A percentile compares a stretch with the other conserved stretches of the same genome.
These are phyloP conservation scores for Podospora pseudoanserina DNA, from an alignment of 495 filamentous ascomycete species.

Conservation along the genomic window DNA sequence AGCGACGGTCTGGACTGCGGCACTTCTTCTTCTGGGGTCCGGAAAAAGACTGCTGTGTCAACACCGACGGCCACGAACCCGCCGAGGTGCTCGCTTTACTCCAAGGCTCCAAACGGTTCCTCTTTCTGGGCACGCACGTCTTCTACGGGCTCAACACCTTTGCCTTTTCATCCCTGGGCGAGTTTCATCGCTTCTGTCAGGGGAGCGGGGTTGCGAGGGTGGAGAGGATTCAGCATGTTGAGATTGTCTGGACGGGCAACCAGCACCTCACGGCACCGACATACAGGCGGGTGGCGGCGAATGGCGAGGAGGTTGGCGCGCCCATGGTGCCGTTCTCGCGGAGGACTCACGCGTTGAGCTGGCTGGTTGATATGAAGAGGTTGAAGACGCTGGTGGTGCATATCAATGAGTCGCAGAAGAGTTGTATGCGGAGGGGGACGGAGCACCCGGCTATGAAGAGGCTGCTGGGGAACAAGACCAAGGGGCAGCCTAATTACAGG, in stretches of 20 bases:
- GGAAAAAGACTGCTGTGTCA: slow-evolving; percentile 23
- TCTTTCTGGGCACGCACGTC: slow-evolving; percentile 33
- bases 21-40: slow-evolving; percentile 34
- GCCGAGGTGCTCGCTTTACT: slow-evolving; percentile 28
- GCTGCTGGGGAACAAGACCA: slow-evolving; percentile 27
- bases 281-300: slow-evolving; percentile 1
- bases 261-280: slow-evolving; percentile 21
- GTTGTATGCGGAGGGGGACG: slow-evolving; percentile 27
- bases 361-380: slow-evolving; percentile 28
- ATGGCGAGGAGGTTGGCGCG: neutral
- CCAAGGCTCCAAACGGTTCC: slow-evolving; percentile 33
- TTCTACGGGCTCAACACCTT: slow-evolving; percentile 47
- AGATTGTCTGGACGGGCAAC: slow-evolving; percentile 32
- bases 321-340: slow-evolving; percentile 18
- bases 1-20: slow-evolving; percentile 22
- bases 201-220: slow-evolving; percentile 33
- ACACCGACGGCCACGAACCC: slow-evolving; percentile 21
- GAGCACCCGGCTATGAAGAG: slow-evolving; percentile 19
- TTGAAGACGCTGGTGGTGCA: slow-evolving; percentile 37
- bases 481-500: slow-evolving; percentile 34
- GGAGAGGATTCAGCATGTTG: slow-evolving; percentile 36
- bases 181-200: slow-evolving; percentile 37
- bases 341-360: slow-evolving; percentile 27
- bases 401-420: slow-evolving; percentile 29
- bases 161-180: slow-evolving; percentile 43